phyloP scores from a whole-genome alignment of 352 stramenopile genomes.

The Phytophthora sojae region DNA sequence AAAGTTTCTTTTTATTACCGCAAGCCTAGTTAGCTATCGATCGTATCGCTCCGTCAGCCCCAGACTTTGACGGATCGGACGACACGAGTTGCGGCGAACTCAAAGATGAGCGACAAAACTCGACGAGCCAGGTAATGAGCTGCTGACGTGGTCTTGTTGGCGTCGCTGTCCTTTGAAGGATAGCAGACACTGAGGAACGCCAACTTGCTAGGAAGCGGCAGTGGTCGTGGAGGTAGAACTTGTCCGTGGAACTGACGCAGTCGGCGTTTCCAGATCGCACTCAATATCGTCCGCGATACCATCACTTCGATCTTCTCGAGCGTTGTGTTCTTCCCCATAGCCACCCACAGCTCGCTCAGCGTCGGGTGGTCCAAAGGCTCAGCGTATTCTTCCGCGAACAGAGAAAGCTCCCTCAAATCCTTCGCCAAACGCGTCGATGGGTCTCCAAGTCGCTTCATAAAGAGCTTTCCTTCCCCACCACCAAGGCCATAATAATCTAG shows the following conservation, averaged over 20 bases:
- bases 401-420: conserved; percentile 13
- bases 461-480: conserved; percentile 10
- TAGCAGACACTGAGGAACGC: conserved; percentile 1
- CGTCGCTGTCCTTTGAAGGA: neutral
- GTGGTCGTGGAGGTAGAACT: conserved; percentile 11
- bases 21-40: neutral
- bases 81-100: neutral
- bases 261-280: conserved; percentile 20
- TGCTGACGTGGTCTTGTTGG: neutral
- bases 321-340: conserved; percentile 12
- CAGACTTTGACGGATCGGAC: neutral
- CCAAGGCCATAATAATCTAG: conserved; percentile 23
- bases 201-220: conserved; percentile 5
- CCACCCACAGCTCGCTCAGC: conserved; percentile 13
- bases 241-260: conserved; percentile 17
- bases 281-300: conserved; percentile 7
- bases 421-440: conserved; percentile 14
- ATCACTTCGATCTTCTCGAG: conserved; percentile 20
- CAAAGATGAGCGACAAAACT: conserved; percentile 1
- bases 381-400: conserved; percentile 18
- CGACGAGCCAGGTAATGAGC: neutral
- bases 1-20: neutral
- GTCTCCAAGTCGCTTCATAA: conserved; percentile 27
- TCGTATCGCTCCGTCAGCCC: neutral
- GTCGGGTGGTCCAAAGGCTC: conserved; percentile 20